Conservation (phyloP, 306 rosid genomes). For the Lagenaria siceraria region DNA sequence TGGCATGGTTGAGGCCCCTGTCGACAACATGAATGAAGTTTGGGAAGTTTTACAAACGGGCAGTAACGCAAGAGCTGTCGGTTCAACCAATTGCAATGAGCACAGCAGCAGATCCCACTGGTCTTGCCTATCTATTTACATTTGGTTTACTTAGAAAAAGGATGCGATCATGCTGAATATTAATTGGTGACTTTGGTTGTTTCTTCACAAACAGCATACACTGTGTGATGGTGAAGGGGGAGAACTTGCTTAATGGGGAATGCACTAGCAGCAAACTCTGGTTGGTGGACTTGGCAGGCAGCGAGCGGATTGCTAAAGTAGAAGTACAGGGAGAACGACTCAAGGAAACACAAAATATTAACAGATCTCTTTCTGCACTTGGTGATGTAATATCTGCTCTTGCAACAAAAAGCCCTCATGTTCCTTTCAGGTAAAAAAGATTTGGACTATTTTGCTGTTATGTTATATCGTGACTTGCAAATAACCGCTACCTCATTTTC, state of each 20-base stretch:
- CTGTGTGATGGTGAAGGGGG: slow-evolving; percentile 97
- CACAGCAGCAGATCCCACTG: slow-evolving; percentile 96
- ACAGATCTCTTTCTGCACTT: slow-evolving; percentile 89
- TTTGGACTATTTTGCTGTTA: slow-evolving; percentile 6
- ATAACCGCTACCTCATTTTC: neutral
- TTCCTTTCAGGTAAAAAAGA: slow-evolving; percentile 72
- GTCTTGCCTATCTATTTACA: slow-evolving; percentile 24
- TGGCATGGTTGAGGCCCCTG: slow-evolving; percentile 83
- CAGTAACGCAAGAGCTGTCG: slow-evolving; percentile 86
- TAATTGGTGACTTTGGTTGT: slow-evolving; percentile 13
- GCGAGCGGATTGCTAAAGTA: slow-evolving; percentile 86
- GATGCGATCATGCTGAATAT: neutral
- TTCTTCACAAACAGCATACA: slow-evolving; percentile 53
- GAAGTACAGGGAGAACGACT: slow-evolving; percentile 96
- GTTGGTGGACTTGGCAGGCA: slow-evolving; percentile 96
- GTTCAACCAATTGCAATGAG: slow-evolving; percentile 87
- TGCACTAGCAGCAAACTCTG: slow-evolving; percentile 88
- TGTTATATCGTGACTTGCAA: neutral
- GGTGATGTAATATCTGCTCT: slow-evolving; percentile 98
- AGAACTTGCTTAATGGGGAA: slow-evolving; percentile 78
- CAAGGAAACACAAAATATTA: slow-evolving; percentile 92
- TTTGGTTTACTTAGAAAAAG: neutral
- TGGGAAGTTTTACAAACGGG: slow-evolving; percentile 98
- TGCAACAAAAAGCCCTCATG: slow-evolving; percentile 73
- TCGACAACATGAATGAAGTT: slow-evolving; percentile 71